Percentiles rank a stretch among this genome's conserved stretches.
phyloP scores from a whole-genome alignment of 805 yeast genomes.

The Starmerella lactis-condensi region DNA sequence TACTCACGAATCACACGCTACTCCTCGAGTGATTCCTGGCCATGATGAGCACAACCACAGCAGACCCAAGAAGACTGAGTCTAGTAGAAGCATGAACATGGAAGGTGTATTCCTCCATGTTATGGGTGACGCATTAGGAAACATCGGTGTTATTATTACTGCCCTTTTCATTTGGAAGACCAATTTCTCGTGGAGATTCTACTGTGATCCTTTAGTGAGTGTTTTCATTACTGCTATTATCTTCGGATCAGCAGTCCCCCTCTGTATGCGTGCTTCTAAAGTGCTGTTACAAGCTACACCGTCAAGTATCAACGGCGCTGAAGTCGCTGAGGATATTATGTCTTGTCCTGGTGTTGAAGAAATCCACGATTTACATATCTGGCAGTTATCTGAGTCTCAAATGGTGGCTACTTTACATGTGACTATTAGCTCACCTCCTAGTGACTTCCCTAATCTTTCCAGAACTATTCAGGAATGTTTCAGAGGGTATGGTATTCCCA shows the following conservation, averaged over 20 bases:
- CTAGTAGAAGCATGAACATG: conserved; percentile 68
- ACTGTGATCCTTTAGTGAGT: conserved; percentile 73
- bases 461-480: conserved; percentile 57
- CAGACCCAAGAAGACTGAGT: conserved; percentile 14
- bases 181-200: conserved; percentile 68
- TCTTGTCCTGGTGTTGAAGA: conserved; percentile 57
- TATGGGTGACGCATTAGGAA: conserved; percentile 89
- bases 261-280: conserved; percentile 69
- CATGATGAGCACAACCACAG: conserved; percentile 21
- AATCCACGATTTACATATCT: conserved; percentile 87
- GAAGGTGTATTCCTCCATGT: conserved; percentile 93
- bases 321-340: conserved; percentile 49
- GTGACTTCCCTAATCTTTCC: conserved; percentile 51
- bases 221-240: conserved; percentile 72
- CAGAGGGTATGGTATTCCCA: conserved; percentile 71
- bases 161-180: conserved; percentile 92
- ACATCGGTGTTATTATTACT: conserved; percentile 75
- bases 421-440: conserved; percentile 47
- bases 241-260: conserved; percentile 77
- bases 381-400: conserved; percentile 82
- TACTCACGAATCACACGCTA: conserved; percentile 1
- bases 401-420: conserved; percentile 80
- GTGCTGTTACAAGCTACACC: conserved; percentile 90
- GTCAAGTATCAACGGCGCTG: conserved; percentile 54
- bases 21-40: not conserved